phyloP scores from a whole-genome alignment of 345 rosid species.

The Eutrema heterophyllum region DNA sequence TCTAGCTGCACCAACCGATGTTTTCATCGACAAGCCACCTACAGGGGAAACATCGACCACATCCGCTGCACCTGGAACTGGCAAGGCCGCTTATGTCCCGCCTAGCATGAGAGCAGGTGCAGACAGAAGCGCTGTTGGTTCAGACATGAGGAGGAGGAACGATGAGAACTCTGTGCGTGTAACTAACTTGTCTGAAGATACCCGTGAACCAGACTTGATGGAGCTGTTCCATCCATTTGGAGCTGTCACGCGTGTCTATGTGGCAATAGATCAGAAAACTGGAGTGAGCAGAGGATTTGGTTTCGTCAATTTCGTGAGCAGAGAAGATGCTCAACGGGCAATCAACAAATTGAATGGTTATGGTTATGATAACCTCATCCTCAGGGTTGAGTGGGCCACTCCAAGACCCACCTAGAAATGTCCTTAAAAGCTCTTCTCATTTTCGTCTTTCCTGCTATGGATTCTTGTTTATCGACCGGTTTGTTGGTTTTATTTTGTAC shows the following conservation, averaged over 20 bases:
- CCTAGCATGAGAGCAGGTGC: constrained; percentile 77
- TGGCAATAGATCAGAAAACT: constrained; percentile 85
- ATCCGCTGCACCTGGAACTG: constrained; percentile 39
- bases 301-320: constrained; percentile 77
- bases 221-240: constrained; percentile 89
- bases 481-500: background rate
- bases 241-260: constrained; percentile 71
- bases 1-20: constrained; percentile 54
- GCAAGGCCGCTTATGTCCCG: constrained; percentile 68
- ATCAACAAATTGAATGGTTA: constrained; percentile 86
- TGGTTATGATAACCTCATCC: constrained; percentile 92
- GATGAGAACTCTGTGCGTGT: constrained; percentile 91
- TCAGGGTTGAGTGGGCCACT: constrained; percentile 89
- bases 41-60: constrained; percentile 40
- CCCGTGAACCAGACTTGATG: constrained; percentile 72
- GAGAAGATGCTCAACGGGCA: constrained; percentile 85
- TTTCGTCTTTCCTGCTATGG: background rate
- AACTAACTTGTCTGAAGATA: constrained; percentile 83
- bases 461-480: constrained; percentile 8
- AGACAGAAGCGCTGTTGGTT: constrained; percentile 48
- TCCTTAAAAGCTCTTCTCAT: constrained; percentile 1
- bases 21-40: constrained; percentile 57
- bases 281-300: constrained; percentile 92
- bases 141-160: constrained; percentile 89
- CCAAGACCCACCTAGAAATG: constrained; percentile 64